Conservation (phyloP, 768 basidiomycete species). For the Boletus speciosus region DNA sequence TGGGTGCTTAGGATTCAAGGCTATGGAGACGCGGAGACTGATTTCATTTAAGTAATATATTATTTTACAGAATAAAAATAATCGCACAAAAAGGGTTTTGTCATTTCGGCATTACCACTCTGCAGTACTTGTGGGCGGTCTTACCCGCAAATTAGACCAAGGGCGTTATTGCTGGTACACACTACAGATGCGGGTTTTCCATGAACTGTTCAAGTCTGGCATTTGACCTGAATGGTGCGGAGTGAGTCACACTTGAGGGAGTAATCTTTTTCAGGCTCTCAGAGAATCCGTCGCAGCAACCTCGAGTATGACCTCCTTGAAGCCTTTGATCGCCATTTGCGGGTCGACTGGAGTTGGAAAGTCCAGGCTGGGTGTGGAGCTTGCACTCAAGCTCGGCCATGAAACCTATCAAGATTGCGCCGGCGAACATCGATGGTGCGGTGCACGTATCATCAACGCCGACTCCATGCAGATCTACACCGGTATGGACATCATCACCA, state of each 20-base stretch:
- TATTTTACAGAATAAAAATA: background rate
- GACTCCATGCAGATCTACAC: constrained; percentile 97
- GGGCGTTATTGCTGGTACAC: background rate
- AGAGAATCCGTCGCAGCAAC: background rate
- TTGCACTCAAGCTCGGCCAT: constrained; percentile 61
- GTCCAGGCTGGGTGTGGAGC: constrained; percentile 84
- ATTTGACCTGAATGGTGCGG: background rate
- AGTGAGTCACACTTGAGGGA: background rate
- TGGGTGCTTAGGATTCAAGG: constrained; percentile 5
- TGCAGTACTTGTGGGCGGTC: background rate
- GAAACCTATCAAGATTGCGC: constrained; percentile 11
- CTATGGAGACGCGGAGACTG: background rate
- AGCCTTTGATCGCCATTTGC: constrained; percentile 78
- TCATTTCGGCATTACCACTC: background rate
- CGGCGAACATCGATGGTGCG: constrained; percentile 42
- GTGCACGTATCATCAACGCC: constrained; percentile 84
- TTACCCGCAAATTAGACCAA: background rate
- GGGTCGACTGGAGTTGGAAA: constrained; percentile 97
- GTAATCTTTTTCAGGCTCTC: background rate
- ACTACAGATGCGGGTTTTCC: background rate
- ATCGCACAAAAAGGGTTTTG: background rate
- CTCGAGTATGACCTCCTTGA: constrained; percentile 33
- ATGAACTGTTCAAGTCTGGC: no score
- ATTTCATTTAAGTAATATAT: background rate
- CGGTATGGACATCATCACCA: constrained; percentile 91